A percentile compares a stretch with the other conserved stretches of the same genome.
phyloP scores from a whole-genome alignment of 2,329 filamentous ascomycete species.

The Cadophora sp. region DNA sequence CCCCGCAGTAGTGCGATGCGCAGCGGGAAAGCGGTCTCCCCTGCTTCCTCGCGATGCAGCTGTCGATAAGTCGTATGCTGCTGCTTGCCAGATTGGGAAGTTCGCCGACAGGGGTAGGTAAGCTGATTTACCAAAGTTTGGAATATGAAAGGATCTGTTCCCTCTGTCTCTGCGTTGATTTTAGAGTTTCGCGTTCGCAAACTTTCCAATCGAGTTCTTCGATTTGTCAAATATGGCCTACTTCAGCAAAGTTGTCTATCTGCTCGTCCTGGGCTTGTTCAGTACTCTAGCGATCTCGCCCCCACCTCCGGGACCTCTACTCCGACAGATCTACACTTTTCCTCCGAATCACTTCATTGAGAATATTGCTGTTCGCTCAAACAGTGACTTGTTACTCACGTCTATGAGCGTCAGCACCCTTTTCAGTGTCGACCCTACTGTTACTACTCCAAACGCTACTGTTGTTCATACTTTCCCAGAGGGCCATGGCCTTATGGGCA shows the following conservation, averaged over 20 bases:
- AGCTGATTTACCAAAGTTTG: slow-evolving; percentile 13
- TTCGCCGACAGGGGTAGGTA: slow-evolving; percentile 9
- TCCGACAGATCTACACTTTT: slow-evolving; percentile 26
- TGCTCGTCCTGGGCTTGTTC: slow-evolving; percentile 6
- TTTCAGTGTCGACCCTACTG: slow-evolving; percentile 36
- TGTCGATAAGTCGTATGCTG: slow-evolving; percentile 1
- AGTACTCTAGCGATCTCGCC: neutral
- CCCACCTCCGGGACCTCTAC: slow-evolving; percentile 4
- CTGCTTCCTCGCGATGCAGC: slow-evolving; percentile 2
- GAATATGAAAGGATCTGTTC: neutral
- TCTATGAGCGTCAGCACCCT: slow-evolving; percentile 39
- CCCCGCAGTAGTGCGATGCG: neutral
- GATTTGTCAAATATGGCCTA: neutral
- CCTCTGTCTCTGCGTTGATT: neutral
- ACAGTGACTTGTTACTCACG: slow-evolving; percentile 57
- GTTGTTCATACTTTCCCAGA: slow-evolving; percentile 43
- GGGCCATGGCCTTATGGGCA: slow-evolving; percentile 42
- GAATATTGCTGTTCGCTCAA: slow-evolving; percentile 48
- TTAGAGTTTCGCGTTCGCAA: no score
- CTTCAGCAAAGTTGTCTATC: neutral
- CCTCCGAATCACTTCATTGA: slow-evolving; percentile 28
- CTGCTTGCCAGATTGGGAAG: neutral
- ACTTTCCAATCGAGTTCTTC: neutral
- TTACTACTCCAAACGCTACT: slow-evolving; percentile 31
- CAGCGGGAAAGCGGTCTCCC: slow-evolving; percentile 3